phyloP scores from a whole-genome alignment of 139 green algal species.

The Zygnema circumcarinatum region DNA sequence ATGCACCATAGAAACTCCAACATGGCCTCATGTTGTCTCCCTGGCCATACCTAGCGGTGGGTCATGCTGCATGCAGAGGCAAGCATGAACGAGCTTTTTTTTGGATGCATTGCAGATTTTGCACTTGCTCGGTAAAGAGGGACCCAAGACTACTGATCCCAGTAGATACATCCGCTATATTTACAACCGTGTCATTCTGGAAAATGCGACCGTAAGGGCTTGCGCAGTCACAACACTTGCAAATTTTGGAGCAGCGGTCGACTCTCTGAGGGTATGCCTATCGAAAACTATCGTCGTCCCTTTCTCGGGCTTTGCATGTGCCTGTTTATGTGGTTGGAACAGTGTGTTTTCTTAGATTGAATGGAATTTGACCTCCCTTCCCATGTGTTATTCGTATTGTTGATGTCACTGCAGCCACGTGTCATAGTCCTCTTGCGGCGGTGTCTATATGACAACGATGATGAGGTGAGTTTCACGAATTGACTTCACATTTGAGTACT shows the following conservation, averaged over 20 bases:
- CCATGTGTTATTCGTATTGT: too few relatives aligned
- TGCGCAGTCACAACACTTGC: constrained; percentile 88
- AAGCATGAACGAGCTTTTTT: too few relatives aligned
- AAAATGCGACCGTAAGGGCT: constrained; percentile 97
- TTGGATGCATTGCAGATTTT: too few relatives aligned
- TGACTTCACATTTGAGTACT: too few relatives aligned
- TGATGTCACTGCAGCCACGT: constrained; percentile 63
- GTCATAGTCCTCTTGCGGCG: constrained; percentile 88
- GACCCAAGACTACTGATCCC: constrained; percentile 72
- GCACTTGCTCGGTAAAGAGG: constrained; percentile 90
- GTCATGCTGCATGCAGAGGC: too few relatives aligned
- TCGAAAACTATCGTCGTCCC: constrained; percentile 57
- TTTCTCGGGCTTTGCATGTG: constrained; percentile 86
- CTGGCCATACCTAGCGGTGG: too few relatives aligned
- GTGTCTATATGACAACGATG: constrained; percentile 94
- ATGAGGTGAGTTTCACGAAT: constrained; percentile 81
- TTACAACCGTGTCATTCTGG: constrained; percentile 99
- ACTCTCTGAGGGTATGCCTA: constrained; percentile 68
- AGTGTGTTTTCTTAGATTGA: too few relatives aligned
- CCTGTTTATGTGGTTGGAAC: too few relatives aligned
- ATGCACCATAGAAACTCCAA: too few relatives aligned
- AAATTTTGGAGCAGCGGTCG: constrained; percentile 80
- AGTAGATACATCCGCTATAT: constrained; percentile 85
- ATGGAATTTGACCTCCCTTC: too few relatives aligned
- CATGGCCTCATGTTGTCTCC: too few relatives aligned